A percentile compares a stretch with the other conserved stretches of the same genome.
phyloP scores from a whole-genome alignment of 2,329 filamentous ascomycete species.

The Didymella lethalis region DNA sequence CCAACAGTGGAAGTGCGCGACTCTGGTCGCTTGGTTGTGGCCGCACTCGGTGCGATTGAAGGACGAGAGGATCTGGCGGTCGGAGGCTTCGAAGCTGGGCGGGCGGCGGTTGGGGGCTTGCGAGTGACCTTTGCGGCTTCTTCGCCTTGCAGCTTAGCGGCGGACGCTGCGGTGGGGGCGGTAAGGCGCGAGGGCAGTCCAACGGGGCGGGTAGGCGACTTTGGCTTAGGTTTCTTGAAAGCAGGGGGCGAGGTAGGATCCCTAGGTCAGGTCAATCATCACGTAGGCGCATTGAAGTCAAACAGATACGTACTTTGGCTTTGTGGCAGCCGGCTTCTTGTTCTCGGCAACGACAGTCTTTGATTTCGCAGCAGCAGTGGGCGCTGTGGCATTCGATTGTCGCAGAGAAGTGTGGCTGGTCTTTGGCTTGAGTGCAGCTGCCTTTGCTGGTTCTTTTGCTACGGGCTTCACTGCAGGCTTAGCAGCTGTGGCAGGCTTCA shows the following conservation, averaged over 20 bases:
- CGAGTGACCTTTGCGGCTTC: constrained; percentile 25
- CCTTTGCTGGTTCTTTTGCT: constrained; percentile 35
- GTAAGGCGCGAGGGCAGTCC: constrained; percentile 72
- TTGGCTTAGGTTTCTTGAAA: constrained; percentile 51
- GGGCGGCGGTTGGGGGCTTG: constrained; percentile 52
- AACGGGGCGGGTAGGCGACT: constrained; percentile 73
- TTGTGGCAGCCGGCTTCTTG: constrained; percentile 37
- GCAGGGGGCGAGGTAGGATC: constrained; percentile 37
- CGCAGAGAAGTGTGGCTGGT: constrained; percentile 41
- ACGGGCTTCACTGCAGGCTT: constrained; percentile 29
- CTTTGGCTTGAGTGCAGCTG: constrained; percentile 34
- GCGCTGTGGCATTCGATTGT: constrained; percentile 34
- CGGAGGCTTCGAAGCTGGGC: constrained; percentile 40
- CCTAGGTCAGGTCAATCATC: constrained; percentile 1
- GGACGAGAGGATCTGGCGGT: constrained; percentile 44
- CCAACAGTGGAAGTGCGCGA: constrained; percentile 60
- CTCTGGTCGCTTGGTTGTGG: constrained; percentile 59
- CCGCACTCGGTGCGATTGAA: constrained; percentile 45
- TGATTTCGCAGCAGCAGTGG: constrained; percentile 35
- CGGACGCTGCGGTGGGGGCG: constrained; percentile 74
- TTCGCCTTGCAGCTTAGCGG: constrained; percentile 64
- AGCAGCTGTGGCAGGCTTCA: constrained; percentile 27
- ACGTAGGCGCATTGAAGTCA: not conserved
- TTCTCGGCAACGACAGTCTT: constrained; percentile 30
- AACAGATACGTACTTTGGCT: constrained; percentile 21